Evolutionary conservation across 2,329 filamentous ascomycete species (phyloP).

Genomic region (Fusarium protoensiforme): DNA sequence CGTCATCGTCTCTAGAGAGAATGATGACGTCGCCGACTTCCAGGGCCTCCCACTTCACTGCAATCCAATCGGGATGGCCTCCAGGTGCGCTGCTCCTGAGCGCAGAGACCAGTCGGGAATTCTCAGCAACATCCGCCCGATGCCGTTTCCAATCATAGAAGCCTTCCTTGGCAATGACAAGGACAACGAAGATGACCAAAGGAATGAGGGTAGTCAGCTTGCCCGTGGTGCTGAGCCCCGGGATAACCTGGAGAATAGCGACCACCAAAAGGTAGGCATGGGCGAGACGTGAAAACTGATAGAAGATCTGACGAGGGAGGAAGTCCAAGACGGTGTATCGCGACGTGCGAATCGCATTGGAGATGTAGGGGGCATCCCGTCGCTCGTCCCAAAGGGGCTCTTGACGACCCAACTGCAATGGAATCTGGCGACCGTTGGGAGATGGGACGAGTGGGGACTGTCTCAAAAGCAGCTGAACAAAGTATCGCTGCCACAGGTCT

Average conservation of each 20-base stretch:
- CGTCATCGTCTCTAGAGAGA: background rate
- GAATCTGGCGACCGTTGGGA: background rate
- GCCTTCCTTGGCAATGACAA: conserved; percentile 3
- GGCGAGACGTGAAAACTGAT: conserved; percentile 1
- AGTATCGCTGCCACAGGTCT: background rate
- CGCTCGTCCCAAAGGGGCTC: background rate
- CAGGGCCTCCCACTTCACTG: background rate
- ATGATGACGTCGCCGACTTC: background rate
- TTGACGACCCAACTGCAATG: background rate
- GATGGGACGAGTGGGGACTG: background rate
- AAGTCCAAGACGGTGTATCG: background rate
- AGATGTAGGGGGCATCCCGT: background rate
- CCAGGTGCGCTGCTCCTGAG: background rate
- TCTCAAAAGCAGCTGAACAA: background rate
- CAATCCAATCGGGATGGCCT: background rate
- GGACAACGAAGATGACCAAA: background rate
- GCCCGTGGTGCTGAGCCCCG: background rate
- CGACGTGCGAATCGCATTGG: background rate
- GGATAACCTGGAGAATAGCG: background rate
- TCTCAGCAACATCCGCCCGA: background rate
- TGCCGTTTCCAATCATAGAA: conserved; percentile 1
- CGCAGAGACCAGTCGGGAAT: background rate
- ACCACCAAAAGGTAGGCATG: conserved; percentile 4
- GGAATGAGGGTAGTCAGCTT: background rate
- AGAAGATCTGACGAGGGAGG: background rate